phyloP scores from a whole-genome alignment of 306 rosid species.

The Herpetospermum pedunculosum region DNA sequence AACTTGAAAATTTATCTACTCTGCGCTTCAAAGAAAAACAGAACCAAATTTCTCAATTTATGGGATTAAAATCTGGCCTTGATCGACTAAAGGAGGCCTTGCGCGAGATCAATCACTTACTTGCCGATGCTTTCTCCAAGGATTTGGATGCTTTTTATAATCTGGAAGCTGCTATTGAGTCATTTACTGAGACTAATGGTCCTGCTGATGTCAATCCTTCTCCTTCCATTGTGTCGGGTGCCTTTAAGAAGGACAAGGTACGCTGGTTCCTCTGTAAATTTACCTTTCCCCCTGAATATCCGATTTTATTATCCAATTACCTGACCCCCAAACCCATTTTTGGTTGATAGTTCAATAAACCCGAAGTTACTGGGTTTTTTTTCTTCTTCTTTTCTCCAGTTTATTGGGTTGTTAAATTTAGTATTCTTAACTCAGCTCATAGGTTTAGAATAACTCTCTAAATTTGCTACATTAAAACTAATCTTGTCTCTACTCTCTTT shows the following conservation, averaged over 20 bases:
- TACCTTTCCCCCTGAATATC: not conserved
- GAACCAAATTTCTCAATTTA: slow-evolving; percentile 43
- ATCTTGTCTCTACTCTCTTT: not conserved
- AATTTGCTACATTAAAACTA: not conserved
- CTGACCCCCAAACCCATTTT: not conserved
- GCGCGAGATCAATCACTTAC: slow-evolving; percentile 37
- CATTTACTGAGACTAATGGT: slow-evolving; percentile 32
- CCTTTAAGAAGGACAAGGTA: slow-evolving; percentile 47
- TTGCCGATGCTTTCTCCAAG: slow-evolving; percentile 32
- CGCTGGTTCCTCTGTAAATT: not conserved
- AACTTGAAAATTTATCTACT: slow-evolving; percentile 48
- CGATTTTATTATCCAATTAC: not conserved
- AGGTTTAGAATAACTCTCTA: not conserved
- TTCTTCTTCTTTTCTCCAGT: no score
- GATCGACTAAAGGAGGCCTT: slow-evolving; percentile 51
- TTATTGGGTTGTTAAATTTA: not conserved
- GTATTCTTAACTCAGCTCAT: not conserved
- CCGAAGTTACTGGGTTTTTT: not conserved
- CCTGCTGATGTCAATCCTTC: slow-evolving; percentile 26
- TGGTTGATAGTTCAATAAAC: not conserved
- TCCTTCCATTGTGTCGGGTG: slow-evolving; percentile 21
- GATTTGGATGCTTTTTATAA: slow-evolving; percentile 49
- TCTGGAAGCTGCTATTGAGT: slow-evolving; percentile 48
- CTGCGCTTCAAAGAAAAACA: slow-evolving; percentile 38
- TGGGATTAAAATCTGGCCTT: slow-evolving; percentile 48